phyloP scores from a whole-genome alignment of 768 basidiomycete species.

The Lentinula detonsa region DNA sequence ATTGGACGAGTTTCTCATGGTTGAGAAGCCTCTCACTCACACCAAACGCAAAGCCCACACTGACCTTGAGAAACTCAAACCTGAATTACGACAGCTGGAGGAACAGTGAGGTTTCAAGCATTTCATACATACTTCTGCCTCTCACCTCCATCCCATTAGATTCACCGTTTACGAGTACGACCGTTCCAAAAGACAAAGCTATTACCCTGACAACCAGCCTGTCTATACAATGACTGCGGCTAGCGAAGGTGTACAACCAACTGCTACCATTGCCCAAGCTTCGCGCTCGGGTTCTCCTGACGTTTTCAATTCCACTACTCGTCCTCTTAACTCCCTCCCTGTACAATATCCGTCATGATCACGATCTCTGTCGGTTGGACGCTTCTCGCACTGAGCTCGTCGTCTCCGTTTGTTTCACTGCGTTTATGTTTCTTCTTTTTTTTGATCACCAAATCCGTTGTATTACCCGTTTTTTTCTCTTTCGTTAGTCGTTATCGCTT shows the following conservation, averaged over 20 bases:
- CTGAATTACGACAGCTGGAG: constrained; percentile 88
- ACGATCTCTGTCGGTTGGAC: background rate
- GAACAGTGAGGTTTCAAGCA: constrained; percentile 60
- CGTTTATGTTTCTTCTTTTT: background rate
- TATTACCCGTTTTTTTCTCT: background rate
- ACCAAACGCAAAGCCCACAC: constrained; percentile 84
- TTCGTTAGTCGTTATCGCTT: background rate
- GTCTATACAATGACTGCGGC: constrained; percentile 21
- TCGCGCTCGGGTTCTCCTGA: constrained; percentile 34
- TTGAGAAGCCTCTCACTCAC: constrained; percentile 96
- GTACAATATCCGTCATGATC: background rate
- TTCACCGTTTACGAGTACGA: constrained; percentile 89
- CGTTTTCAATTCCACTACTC: background rate
- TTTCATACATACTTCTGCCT: background rate
- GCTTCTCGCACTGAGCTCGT: background rate
- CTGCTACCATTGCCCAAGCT: constrained; percentile 35
- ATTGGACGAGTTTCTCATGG: constrained; percentile 94
- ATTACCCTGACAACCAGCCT: constrained; percentile 83
- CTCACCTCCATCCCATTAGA: constrained; percentile 29
- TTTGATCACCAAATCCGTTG: background rate
- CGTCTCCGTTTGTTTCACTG: background rate
- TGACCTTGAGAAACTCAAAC: constrained; percentile 83
- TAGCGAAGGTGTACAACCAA: constrained; percentile 17
- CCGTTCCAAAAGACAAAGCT: constrained; percentile 66
- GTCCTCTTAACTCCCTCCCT: background rate